These are phyloP conservation scores for Aspergillus persii DNA, from an alignment of 2,329 filamentous ascomycete species.

Conservation along the genomic window DNA sequence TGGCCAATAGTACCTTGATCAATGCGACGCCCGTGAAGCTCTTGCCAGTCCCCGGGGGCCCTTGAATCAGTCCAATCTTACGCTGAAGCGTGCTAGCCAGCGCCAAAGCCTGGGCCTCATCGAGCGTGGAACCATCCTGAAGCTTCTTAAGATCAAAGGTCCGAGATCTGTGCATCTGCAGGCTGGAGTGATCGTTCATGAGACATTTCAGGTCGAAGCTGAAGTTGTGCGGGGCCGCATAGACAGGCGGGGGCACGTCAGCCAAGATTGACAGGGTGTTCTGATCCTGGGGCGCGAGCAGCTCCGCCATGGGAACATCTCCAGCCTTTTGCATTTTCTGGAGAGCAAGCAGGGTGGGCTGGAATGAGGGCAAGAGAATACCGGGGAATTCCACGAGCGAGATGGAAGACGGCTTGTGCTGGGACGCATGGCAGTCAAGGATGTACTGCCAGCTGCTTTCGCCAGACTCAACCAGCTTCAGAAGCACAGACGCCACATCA, in stretches of 20 bases:
- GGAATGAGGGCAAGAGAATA: constrained; percentile 58
- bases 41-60: no score
- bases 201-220: constrained; percentile 39
- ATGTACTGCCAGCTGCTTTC: constrained; percentile 22
- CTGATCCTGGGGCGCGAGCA: constrained; percentile 31
- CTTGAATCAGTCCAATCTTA: no score
- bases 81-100: no score
- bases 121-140: no score
- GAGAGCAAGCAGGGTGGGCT: constrained; percentile 55
- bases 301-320: constrained; percentile 51
- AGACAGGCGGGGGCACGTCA: constrained; percentile 49
- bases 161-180: constrained; percentile 14
- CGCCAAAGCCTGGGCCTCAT: no score
- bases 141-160: no score
- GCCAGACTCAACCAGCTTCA: constrained; percentile 27
- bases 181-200: constrained; percentile 24
- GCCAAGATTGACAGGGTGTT: constrained; percentile 13
- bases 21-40: no score
- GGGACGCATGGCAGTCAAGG: constrained; percentile 13
- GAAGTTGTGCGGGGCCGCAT: constrained; percentile 51
- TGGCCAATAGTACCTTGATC: no score
- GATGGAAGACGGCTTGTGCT: no score
- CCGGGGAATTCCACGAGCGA: constrained; percentile 60
- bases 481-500: constrained; percentile 24
- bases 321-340: constrained; percentile 50